Conservation (phyloP, 2,329 filamentous ascomycete species). For the Thielaviopsis ethacetica region DNA sequence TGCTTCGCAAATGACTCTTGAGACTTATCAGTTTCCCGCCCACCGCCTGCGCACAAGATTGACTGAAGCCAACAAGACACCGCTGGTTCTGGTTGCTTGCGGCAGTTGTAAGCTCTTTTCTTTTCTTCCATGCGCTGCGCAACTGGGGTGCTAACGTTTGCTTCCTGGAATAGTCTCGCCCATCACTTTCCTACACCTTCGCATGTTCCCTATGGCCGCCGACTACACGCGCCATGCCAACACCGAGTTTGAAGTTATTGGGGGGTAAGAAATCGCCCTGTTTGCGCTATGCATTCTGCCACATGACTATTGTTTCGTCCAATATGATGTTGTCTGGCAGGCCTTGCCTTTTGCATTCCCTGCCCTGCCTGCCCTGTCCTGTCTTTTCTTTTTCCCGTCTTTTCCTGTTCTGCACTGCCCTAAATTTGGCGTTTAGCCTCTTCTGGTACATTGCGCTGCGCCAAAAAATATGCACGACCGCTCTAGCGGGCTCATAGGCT, state of each 20-base stretch:
- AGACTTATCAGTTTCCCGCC: conserved; percentile 42
- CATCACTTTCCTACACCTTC: conserved; percentile 59
- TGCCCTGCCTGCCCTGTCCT: too few species aligned
- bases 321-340: too few species aligned
- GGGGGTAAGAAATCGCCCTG: conserved; percentile 40
- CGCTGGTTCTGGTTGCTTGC: conserved; percentile 52
- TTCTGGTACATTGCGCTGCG: too few species aligned
- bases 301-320: too few species aligned
- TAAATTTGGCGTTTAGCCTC: too few species aligned
- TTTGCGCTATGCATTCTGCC: too few species aligned
- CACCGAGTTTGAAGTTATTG: conserved; percentile 62
- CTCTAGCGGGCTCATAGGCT: too few species aligned
- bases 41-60: conserved; percentile 36
- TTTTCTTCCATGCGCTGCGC: background rate
- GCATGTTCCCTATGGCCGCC: conserved; percentile 78
- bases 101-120: conserved; percentile 33
- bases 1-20: conserved; percentile 18
- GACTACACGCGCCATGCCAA: conserved; percentile 47
- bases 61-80: conserved; percentile 37
- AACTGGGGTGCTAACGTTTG: background rate
- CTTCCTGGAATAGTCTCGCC: conserved; percentile 36
- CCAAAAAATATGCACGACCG: too few species aligned
- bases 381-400: too few species aligned
- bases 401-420: too few species aligned
- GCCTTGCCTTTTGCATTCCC: too few species aligned